These are phyloP conservation scores for Daldinia sp. DNA, from an alignment of 2,329 filamentous ascomycete species.

Conservation along the genomic window DNA sequence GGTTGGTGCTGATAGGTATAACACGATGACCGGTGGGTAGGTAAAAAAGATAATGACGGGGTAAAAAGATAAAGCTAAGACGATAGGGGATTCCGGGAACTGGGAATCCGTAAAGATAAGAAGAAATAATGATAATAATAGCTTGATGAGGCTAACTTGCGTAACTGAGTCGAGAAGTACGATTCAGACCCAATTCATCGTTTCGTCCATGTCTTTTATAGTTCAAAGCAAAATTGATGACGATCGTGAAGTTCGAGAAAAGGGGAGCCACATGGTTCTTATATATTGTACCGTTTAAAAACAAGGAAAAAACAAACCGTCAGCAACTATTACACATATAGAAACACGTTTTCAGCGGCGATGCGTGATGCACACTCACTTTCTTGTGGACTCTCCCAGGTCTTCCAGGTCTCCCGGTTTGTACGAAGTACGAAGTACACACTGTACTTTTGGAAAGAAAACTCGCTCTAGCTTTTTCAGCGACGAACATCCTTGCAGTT, in stretches of 20 bases:
- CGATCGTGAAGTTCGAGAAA: conserved; percentile 40
- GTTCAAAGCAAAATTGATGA: conserved; percentile 28
- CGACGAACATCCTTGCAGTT: conserved; percentile 32
- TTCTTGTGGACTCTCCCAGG: background rate
- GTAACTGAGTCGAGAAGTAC: conserved; percentile 17
- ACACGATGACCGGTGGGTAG: conserved; percentile 28
- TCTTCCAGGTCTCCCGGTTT: background rate
- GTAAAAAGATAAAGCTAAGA: conserved; percentile 24
- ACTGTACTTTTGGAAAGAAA: background rate
- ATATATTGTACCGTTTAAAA: conserved; percentile 35
- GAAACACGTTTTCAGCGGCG: conserved; percentile 14
- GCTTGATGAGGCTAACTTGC: background rate
- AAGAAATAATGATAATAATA: conserved; percentile 11
- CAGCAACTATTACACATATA: conserved; percentile 38
- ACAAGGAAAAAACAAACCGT: conserved; percentile 26
- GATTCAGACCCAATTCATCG: conserved; percentile 31
- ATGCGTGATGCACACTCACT: background rate
- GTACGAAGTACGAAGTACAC: conserved; percentile 20
- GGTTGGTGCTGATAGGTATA: conserved; percentile 22
- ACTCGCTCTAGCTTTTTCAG: background rate
- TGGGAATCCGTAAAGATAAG: conserved; percentile 36
- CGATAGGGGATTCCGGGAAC: conserved; percentile 32
- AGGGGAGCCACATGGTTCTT: conserved; percentile 34
- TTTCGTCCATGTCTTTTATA: conserved; percentile 28
- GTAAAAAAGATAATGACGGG: conserved; percentile 25